Evolutionary conservation across 768 basidiomycete species (phyloP), one percentile per base, ranked within the genome.

Genomic region (Stropharia rugosoannulata): DNA sequence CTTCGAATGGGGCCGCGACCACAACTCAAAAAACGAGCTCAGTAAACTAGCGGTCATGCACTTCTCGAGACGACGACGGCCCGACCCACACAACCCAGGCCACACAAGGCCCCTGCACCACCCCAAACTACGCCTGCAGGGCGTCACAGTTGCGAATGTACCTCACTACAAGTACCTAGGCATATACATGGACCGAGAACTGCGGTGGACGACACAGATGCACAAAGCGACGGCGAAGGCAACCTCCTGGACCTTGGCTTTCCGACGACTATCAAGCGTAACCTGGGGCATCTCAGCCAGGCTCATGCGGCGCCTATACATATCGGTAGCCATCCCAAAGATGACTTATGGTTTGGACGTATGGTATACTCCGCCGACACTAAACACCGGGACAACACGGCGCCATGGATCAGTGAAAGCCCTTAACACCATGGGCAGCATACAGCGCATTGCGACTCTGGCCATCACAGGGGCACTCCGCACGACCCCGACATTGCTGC

Each of bases 1-100:
- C 15, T 62, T 61, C 32, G 54, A 65, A 7, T 72, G 70, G 68
- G 51, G 60, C 2, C 0, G 3, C 1, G 36, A 35, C 5, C 70
- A 69, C 57, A 65, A 68, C 59, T 70, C 59, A 69, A 72, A 53
- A 40, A 66, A 43, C 15, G 54, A 27, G 36, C 45, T 55, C 10
- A 9, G 22, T 13, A 55, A 55, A 2, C 60, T 55, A 5, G 50
- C 68, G 1, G 58, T 70, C 18, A 61, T 64, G 54, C 68, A 66
- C 46, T 59, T 42, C 22, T 27, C 29, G 15, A 54, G 39, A 37
- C n/a, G 27, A 36, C 43, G 37, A 15, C 37, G 37, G 10, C 43
- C 43, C 8, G 22, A n/a, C 43, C 43, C 43, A 8, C 13, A 9
- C 9, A 9, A 22, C 13, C 22, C 43, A 9, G 22, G 43, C 13